Conservation (phyloP, 768 basidiomycete genomes). For the Phanerochaete carnosa region DNA sequence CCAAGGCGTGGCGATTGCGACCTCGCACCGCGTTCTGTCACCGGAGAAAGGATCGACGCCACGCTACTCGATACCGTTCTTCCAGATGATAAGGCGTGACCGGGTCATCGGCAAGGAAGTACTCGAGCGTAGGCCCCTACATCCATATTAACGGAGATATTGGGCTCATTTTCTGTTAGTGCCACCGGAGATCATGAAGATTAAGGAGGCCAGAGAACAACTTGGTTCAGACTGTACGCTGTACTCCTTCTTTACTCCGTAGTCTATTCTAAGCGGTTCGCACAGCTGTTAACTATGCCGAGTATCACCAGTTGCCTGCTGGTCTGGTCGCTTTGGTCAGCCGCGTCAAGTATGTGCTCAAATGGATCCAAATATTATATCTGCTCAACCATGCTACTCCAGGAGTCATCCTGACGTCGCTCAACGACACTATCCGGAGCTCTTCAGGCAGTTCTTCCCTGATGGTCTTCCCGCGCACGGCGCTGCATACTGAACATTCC, state of each 20-base stretch:
- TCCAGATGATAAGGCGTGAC: slow-evolving; percentile 71
- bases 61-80: slow-evolving; percentile 83
- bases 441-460: slow-evolving; percentile 72
- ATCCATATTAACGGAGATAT: background rate
- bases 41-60: slow-evolving; percentile 53
- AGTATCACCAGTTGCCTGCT: slow-evolving; percentile 67
- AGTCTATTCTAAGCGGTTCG: background rate
- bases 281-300: slow-evolving; percentile 74
- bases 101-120: slow-evolving; percentile 47
- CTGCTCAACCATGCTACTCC: background rate
- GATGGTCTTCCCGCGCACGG: slow-evolving; percentile 50
- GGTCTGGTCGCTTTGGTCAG: slow-evolving; percentile 75
- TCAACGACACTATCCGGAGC: slow-evolving; percentile 67
- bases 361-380: background rate
- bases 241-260: background rate
- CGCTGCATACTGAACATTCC: slow-evolving; percentile 47
- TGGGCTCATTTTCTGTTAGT: slow-evolving; percentile 36
- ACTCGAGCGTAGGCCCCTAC: slow-evolving; percentile 35
- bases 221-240: slow-evolving; percentile 65
- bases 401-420: slow-evolving; percentile 88
- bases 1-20: slow-evolving; percentile 71
- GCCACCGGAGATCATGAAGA: slow-evolving; percentile 58
- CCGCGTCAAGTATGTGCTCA: slow-evolving; percentile 60
- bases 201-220: slow-evolving; percentile 55
- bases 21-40: slow-evolving; percentile 77